phyloP scores from a whole-genome alignment of 352 stramenopile genomes.

The Phytophthora podocarpi region DNA sequence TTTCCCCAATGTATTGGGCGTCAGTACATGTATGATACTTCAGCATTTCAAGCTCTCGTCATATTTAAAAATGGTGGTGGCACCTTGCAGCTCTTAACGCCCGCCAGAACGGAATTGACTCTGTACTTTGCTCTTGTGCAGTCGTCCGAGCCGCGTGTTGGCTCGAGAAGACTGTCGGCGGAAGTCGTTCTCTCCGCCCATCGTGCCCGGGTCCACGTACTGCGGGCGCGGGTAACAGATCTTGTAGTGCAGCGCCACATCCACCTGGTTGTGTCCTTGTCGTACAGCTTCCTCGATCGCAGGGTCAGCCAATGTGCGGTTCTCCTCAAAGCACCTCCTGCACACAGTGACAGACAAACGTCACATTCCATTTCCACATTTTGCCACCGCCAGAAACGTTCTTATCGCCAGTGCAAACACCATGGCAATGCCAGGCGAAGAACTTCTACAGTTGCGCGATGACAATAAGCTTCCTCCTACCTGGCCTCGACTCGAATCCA shows the following conservation, averaged over 20 bases:
- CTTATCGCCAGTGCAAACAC: not conserved
- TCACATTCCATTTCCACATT: constrained; percentile 29
- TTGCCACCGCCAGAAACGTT: constrained; percentile 19
- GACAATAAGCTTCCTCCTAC: constrained; percentile 22
- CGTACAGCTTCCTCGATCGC: constrained; percentile 59
- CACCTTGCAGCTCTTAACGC: constrained; percentile 6
- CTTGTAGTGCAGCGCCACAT: constrained; percentile 84
- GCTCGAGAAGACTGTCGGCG: constrained; percentile 56
- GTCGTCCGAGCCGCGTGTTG: constrained; percentile 53
- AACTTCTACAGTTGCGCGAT: not conserved
- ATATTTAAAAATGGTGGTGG: constrained; percentile 3
- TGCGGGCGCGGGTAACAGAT: constrained; percentile 83
- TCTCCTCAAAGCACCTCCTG: constrained; percentile 71
- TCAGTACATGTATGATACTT: constrained; percentile 32
- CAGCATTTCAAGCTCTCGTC: not conserved
- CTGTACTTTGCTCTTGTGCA: constrained; percentile 49
- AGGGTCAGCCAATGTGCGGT: constrained; percentile 41
- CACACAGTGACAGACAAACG: not conserved
- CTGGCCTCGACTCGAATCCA: constrained; percentile 78
- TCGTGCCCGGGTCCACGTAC: constrained; percentile 78
- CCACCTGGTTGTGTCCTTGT: constrained; percentile 70
- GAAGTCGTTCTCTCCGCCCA: constrained; percentile 78
- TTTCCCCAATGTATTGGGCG: constrained; percentile 5
- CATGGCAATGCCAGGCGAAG: not conserved
- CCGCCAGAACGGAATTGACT: constrained; percentile 48